Percentiles rank a stretch among this genome's conserved stretches.
phyloP scores from a whole-genome alignment of 306 rosid genomes.

The Vigna mungo region DNA sequence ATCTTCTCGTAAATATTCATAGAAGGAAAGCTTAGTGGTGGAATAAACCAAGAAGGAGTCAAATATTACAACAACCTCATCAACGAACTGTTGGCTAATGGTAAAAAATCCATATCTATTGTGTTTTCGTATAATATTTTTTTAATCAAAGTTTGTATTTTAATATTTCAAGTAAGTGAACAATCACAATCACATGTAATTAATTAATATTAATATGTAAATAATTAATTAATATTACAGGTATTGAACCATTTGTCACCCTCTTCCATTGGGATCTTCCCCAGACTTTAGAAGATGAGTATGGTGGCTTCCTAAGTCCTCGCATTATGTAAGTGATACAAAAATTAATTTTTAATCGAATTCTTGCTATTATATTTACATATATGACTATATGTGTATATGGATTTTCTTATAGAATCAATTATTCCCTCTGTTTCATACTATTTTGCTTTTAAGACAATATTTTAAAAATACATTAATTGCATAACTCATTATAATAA shows the following conservation, averaged over 20 bases:
- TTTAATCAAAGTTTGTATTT: constrained; percentile 17
- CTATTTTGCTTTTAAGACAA: too few relatives aligned
- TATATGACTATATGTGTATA: neutral
- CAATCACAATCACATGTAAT: neutral
- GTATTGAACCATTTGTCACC: constrained; percentile 60
- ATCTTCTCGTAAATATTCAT: neutral
- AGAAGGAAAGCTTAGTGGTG: constrained; percentile 71
- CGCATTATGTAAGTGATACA: constrained; percentile 55
- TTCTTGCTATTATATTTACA: neutral
- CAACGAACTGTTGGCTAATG: constrained; percentile 56
- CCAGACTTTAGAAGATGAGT: constrained; percentile 67
- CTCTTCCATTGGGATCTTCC: constrained; percentile 84
- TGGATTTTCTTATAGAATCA: neutral
- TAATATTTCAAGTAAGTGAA: neutral
- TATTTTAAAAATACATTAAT: too few relatives aligned
- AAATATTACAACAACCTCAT: constrained; percentile 66
- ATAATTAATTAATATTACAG: constrained; percentile 31
- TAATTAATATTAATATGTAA: neutral
- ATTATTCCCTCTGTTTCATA: neutral
- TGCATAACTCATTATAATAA: too few relatives aligned
- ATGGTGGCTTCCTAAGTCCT: constrained; percentile 64
- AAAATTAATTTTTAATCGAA: neutral
- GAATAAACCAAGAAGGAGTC: constrained; percentile 63
- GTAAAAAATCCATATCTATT: constrained; percentile 33
- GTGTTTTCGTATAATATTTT: neutral